Conservation (phyloP, 768 basidiomycete genomes). For the Kwoniella pini region DNA sequence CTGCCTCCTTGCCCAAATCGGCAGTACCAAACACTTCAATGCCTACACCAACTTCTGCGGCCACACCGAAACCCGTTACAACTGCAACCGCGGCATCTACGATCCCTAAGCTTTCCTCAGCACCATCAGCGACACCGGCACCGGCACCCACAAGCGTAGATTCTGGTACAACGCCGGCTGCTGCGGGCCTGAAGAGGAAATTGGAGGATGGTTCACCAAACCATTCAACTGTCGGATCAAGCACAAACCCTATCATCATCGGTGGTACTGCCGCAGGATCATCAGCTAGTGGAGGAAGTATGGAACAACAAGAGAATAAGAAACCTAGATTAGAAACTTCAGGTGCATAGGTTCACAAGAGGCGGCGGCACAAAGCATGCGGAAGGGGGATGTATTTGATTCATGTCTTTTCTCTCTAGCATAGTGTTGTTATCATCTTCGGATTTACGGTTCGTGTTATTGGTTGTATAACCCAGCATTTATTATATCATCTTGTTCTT, state of each 20-base stretch:
- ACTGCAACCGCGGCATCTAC: background rate
- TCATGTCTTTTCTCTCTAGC: too few relatives aligned
- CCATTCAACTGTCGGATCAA: too few relatives aligned
- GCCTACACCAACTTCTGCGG: too few relatives aligned
- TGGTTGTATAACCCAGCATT: slow-evolving; percentile 16
- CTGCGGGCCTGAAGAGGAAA: slow-evolving; percentile 26
- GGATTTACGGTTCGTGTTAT: too few relatives aligned
- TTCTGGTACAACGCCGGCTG: background rate
- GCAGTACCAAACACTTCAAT: too few relatives aligned
- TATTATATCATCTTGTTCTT: slow-evolving; percentile 6
- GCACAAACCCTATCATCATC: background rate
- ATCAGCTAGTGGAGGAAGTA: background rate
- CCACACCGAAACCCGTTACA: background rate
- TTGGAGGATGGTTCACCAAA: slow-evolving; percentile 27
- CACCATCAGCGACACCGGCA: slow-evolving; percentile 15
- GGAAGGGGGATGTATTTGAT: too few relatives aligned
- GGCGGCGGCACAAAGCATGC: too few relatives aligned
- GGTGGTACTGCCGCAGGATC: background rate
- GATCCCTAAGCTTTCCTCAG: background rate
- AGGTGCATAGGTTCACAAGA: background rate
- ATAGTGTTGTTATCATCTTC: background rate
- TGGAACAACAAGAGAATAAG: slow-evolving; percentile 30
- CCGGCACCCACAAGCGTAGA: background rate
- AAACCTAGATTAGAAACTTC: slow-evolving; percentile 33
- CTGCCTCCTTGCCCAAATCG: too few relatives aligned